These are phyloP conservation scores for Penicilliopsis zonata DNA, from an alignment of 495 filamentous ascomycete species.

Conservation along the genomic window DNA sequence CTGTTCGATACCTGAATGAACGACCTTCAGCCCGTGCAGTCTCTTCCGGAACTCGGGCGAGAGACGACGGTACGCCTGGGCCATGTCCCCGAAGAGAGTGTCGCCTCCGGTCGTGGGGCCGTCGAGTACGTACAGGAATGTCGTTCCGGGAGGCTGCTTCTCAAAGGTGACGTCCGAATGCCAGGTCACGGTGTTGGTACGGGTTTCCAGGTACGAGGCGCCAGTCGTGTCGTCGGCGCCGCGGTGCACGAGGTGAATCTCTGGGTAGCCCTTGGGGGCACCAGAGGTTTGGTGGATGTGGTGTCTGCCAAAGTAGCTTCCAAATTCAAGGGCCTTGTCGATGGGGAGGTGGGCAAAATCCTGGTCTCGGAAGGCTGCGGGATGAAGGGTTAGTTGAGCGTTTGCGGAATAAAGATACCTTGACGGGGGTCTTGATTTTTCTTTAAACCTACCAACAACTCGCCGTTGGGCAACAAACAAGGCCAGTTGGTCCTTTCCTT, in stretches of 20 bases:
- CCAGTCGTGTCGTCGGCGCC: constrained; percentile 38
- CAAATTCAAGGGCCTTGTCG: constrained; percentile 40
- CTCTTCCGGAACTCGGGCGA: constrained; percentile 44
- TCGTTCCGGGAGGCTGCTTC: constrained; percentile 52
- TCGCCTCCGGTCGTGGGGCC: constrained; percentile 50
- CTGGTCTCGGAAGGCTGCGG: constrained; percentile 45
- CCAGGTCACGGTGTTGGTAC: constrained; percentile 49
- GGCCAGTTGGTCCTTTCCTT: constrained; percentile 45
- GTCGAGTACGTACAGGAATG: constrained; percentile 52
- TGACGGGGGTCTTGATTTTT: neutral
- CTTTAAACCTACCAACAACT: constrained; percentile 32
- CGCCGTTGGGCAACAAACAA: constrained; percentile 45
- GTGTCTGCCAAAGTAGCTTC: constrained; percentile 49
- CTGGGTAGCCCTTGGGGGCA: constrained; percentile 44
- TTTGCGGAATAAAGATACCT: too few relatives aligned
- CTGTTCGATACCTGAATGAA: constrained; percentile 47
- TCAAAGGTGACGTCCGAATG: constrained; percentile 57
- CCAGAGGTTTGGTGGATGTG: constrained; percentile 54
- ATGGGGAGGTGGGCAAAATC: constrained; percentile 47
- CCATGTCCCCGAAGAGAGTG: constrained; percentile 49
- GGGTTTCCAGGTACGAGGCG: constrained; percentile 37
- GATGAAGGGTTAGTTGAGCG: neutral
- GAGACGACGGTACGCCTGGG: constrained; percentile 42
- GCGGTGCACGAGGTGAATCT: constrained; percentile 50
- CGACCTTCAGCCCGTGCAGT: constrained; percentile 45